A percentile compares a stretch with the other conserved stretches of the same genome.
Evolutionary conservation across 1,139 yeast species (phyloP).

Genomic region (Hemisphaericaspora xylofermentans): DNA sequence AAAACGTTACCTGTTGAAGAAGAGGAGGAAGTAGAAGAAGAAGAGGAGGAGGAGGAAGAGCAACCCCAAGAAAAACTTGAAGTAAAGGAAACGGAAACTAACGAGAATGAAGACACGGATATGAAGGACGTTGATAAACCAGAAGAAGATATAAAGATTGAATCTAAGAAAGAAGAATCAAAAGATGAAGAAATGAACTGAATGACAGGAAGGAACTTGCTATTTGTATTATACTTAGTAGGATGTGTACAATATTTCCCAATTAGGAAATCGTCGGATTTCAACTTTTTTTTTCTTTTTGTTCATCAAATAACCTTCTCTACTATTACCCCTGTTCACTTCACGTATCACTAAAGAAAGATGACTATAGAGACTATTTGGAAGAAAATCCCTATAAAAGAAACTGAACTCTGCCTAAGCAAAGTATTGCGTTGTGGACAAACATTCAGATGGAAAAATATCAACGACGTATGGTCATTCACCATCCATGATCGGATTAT

Average conservation of each 20-base stretch:
- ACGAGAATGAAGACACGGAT: constrained; percentile 4
- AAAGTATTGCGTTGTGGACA: constrained; percentile 88
- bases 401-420: constrained; percentile 57
- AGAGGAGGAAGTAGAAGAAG: constrained; percentile 42
- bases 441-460: constrained; percentile 70
- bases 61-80: constrained; percentile 4
- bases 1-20: constrained; percentile 40
- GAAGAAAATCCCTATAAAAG: constrained; percentile 24
- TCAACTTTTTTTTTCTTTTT: background rate
- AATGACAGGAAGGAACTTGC: no score
- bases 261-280: background rate
- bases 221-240: no score
- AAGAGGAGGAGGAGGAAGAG: constrained; percentile 19
- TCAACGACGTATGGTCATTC: constrained; percentile 61
- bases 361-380: constrained; percentile 31
- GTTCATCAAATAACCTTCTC: background rate
- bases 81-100: constrained; percentile 8
- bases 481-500: constrained; percentile 49
- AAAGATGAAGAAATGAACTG: constrained; percentile 3
- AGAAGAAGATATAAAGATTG: background rate
- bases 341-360: background rate
- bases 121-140: constrained; percentile 4
- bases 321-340: background rate
- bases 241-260: constrained; percentile 1
- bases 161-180: background rate